phyloP scores from a whole-genome alignment of 2,329 filamentous ascomycete genomes.

The Cladosporium sp. region DNA sequence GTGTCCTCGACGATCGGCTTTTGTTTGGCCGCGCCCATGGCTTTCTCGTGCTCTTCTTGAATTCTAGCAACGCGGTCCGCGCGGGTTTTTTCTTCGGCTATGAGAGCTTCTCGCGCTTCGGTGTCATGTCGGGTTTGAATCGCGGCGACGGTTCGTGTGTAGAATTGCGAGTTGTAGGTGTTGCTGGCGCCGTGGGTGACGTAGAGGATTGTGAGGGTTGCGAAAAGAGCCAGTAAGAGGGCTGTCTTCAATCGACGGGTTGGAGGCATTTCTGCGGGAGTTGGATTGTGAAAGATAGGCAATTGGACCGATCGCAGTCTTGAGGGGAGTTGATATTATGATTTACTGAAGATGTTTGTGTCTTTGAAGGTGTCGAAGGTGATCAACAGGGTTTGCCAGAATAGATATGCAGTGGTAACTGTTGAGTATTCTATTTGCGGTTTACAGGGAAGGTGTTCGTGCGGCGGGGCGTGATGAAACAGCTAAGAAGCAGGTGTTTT shows the following conservation, averaged over 20 bases:
- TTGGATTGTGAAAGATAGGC: neutral
- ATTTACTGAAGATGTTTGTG: neutral
- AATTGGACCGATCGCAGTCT: too few relatives aligned
- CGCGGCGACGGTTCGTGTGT: slow-evolving; percentile 52
- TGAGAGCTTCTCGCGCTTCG: slow-evolving; percentile 27
- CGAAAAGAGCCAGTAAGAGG: slow-evolving; percentile 59
- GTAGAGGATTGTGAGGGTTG: slow-evolving; percentile 67
- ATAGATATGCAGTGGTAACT: too few relatives aligned
- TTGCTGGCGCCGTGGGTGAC: slow-evolving; percentile 61
- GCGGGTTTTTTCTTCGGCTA: slow-evolving; percentile 26
- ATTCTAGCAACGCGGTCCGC: slow-evolving; percentile 26
- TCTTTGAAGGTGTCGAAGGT: too few relatives aligned
- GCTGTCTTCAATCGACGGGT: slow-evolving; percentile 66
- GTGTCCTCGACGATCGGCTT: slow-evolving; percentile 65
- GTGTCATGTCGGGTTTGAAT: slow-evolving; percentile 45
- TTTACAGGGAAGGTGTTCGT: neutral
- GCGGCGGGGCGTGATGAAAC: slow-evolving; percentile 11
- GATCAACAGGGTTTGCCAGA: too few relatives aligned
- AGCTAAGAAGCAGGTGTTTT: neutral
- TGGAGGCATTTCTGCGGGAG: slow-evolving; percentile 60
- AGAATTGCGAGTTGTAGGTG: slow-evolving; percentile 52
- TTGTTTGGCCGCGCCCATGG: slow-evolving; percentile 52
- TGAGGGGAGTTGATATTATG: neutral
- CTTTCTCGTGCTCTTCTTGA: slow-evolving; percentile 30
- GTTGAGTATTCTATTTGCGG: neutral